A percentile compares a stretch with the other conserved stretches of the same genome.
phyloP scores from a whole-genome alignment of 2,329 filamentous ascomycete genomes.

The Xylaria sp. region DNA sequence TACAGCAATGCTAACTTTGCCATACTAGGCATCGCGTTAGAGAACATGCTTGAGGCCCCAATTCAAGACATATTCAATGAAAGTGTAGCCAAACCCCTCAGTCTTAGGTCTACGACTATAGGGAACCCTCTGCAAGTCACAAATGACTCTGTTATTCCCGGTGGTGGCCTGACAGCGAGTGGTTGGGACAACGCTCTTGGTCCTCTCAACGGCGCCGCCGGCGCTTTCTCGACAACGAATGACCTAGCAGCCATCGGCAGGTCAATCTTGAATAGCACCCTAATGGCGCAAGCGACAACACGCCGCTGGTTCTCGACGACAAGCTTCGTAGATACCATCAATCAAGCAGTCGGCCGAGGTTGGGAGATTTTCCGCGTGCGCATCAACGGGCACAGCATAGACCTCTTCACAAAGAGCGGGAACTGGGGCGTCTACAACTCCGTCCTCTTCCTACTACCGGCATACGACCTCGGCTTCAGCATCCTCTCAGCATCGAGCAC shows the following conservation, averaged over 20 bases:
- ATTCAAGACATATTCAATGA: conserved; percentile 21
- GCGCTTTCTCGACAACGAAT: conserved; percentile 28
- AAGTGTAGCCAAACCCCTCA: conserved; percentile 15
- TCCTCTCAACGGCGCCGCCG: conserved; percentile 21
- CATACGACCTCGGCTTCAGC: conserved; percentile 28
- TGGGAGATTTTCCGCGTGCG: conserved; percentile 29
- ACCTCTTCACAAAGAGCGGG: conserved; percentile 27
- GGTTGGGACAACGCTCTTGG: conserved; percentile 25
- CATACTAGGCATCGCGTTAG: conserved; percentile 23
- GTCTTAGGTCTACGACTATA: conserved; percentile 18
- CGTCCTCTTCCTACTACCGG: conserved; percentile 23
- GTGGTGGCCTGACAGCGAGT: conserved; percentile 6
- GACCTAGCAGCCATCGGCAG: conserved; percentile 21
- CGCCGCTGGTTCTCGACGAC: conserved; percentile 29
- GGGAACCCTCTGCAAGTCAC: conserved; percentile 16
- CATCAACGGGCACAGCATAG: conserved; percentile 19
- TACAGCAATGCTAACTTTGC: conserved; percentile 32
- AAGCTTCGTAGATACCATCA: conserved; percentile 20
- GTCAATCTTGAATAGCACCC: conserved; percentile 25
- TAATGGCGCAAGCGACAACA: conserved; percentile 19
- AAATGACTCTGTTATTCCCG: conserved; percentile 25
- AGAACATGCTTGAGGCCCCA: conserved; percentile 18
- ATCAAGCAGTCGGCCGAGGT: conserved; percentile 23
- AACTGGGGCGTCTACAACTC: conserved; percentile 30
- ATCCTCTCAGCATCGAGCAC: conserved; percentile 22